Percentiles rank a stretch among this genome's conserved stretches.
Conservation (phyloP, 805 yeast species). For the Suhomyces pyralidae region DNA sequence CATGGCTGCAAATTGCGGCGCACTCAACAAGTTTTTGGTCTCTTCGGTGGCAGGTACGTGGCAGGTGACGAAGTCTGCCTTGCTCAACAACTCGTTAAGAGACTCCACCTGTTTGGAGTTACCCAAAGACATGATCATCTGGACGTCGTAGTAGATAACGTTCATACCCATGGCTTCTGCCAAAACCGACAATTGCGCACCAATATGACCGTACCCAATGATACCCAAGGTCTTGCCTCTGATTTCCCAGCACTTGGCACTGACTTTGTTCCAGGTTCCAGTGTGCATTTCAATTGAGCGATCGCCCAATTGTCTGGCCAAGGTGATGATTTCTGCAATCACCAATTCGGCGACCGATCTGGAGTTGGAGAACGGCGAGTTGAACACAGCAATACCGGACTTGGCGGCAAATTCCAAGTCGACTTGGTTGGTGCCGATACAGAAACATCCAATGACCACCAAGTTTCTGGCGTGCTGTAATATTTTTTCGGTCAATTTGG, state of each 20-base stretch:
- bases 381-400: constrained; percentile 93
- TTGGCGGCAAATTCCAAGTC: constrained; percentile 89
- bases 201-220: constrained; percentile 97
- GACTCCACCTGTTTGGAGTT: constrained; percentile 90
- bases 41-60: constrained; percentile 96
- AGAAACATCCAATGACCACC: constrained; percentile 93
- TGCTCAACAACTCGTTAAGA: constrained; percentile 73
- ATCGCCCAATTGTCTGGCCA: constrained; percentile 96
- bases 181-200: constrained; percentile 91
- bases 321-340: constrained; percentile 87
- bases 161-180: constrained; percentile 99
- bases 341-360: constrained; percentile 98
- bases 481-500: constrained; percentile 77
- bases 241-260: constrained; percentile 95
- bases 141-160: constrained; percentile 87
- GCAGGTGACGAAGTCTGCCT: constrained; percentile 84
- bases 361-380: constrained; percentile 97
- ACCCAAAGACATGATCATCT: constrained; percentile 94
- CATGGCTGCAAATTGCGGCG: constrained; percentile 93
- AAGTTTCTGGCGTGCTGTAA: constrained; percentile 85
- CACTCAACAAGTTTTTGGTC: constrained; percentile 83
- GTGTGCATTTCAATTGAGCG: constrained; percentile 94
- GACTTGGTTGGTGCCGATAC: constrained; percentile 98
- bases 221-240: constrained; percentile 98
- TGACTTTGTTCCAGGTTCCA: constrained; percentile 97